A percentile compares a stretch with the other conserved stretches of the same genome.
These are phyloP conservation scores for Cercospora brassicicola DNA, from an alignment of 2,329 filamentous ascomycete genomes.

Conservation along the genomic window DNA sequence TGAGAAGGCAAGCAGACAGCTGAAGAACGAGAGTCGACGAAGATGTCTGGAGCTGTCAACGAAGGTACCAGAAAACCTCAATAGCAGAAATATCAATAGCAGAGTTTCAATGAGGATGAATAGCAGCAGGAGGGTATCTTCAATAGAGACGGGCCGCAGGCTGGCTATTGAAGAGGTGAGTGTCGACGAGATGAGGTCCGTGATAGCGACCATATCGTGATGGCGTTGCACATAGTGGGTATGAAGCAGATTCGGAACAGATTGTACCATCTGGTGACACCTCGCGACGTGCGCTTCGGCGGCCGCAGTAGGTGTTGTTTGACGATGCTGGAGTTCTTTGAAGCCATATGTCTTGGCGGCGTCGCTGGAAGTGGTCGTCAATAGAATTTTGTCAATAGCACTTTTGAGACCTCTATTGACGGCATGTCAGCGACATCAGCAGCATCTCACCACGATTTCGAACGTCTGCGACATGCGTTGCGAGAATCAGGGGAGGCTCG, in stretches of 20 bases:
- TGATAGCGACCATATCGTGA: background rate
- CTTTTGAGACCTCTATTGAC: constrained; percentile 22
- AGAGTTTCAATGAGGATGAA: constrained; percentile 29
- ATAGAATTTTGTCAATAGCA: constrained; percentile 33
- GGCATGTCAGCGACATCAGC: background rate
- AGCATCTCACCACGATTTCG: background rate
- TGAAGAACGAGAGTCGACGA: constrained; percentile 19
- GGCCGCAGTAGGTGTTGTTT: constrained; percentile 18
- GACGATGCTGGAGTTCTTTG: constrained; percentile 21
- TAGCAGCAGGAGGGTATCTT: constrained; percentile 34
- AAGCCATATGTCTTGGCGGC: constrained; percentile 19
- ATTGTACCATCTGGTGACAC: background rate
- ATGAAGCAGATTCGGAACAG: background rate
- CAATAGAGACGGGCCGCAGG: constrained; percentile 28
- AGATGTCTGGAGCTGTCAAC: constrained; percentile 11
- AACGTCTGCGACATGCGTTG: background rate
- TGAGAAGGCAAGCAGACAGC: constrained; percentile 16
- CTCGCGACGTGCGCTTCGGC: background rate
- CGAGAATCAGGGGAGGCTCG: background rate
- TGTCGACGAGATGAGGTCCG: background rate
- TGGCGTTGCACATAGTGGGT: background rate
- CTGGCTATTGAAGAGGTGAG: constrained; percentile 16
- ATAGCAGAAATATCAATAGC: constrained; percentile 29
- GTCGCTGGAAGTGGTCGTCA: constrained; percentile 33
- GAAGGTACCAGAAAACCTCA: constrained; percentile 16